Evolutionary conservation across 345 rosid genomes (phyloP).

Genomic region (Lagerstroemia speciosa): DNA sequence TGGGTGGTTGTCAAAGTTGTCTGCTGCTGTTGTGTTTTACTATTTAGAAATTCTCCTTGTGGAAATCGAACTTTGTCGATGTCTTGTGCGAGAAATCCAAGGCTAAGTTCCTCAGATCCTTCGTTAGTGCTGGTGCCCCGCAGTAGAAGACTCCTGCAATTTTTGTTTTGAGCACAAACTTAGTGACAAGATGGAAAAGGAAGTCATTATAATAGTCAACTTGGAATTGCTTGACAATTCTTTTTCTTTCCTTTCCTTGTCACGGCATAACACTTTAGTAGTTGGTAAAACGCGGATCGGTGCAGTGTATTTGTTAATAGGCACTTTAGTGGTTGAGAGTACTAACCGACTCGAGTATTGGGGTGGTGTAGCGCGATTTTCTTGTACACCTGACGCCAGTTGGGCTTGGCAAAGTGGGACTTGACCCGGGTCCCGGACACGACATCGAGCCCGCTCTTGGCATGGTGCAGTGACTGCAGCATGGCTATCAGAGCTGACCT

Average conservation of each 20-base stretch:
- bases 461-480: constrained; percentile 80
- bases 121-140: constrained; percentile 61
- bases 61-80: constrained; percentile 83
- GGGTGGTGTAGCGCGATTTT: constrained; percentile 56
- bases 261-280: not conserved
- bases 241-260: too few species aligned
- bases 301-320: too few species aligned
- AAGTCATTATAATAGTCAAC: not conserved
- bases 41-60: constrained; percentile 72
- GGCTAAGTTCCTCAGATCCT: constrained; percentile 59
- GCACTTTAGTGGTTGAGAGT: constrained; percentile 4
- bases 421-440: constrained; percentile 79
- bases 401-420: constrained; percentile 82
- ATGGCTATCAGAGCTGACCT: constrained; percentile 77
- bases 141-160: constrained; percentile 88
- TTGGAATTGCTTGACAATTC: not conserved
- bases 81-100: constrained; percentile 71
- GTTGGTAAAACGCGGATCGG: not conserved
- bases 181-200: not conserved
- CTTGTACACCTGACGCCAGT: constrained; percentile 87
- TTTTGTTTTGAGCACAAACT: not conserved
- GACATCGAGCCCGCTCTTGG: constrained; percentile 80
- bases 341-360: constrained; percentile 52
- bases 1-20: not conserved
- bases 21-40: not conserved